These are phyloP conservation scores for Arabis hirsuta DNA, from an alignment of 345 rosid genomes.

Conservation along the genomic window DNA sequence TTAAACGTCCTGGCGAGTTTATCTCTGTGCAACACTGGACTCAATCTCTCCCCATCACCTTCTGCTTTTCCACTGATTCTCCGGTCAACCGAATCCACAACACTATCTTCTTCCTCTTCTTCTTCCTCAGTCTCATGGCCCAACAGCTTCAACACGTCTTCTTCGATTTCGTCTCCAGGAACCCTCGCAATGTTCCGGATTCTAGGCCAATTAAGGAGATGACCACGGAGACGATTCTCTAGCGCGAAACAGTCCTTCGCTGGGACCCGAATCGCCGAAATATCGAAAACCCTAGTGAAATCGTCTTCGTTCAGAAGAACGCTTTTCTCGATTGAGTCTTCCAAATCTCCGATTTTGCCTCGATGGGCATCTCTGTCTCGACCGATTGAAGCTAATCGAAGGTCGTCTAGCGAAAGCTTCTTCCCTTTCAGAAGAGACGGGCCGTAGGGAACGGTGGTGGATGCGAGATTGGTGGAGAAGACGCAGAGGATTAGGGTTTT, in stretches of 20 bases:
- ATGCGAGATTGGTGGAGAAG: constrained; percentile 38
- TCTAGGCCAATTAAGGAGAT: constrained; percentile 87
- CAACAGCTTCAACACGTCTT: constrained; percentile 47
- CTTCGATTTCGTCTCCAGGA: constrained; percentile 74
- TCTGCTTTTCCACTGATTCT: constrained; percentile 54
- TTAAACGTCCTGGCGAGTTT: constrained; percentile 64
- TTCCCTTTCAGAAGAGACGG: constrained; percentile 82
- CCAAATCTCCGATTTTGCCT: constrained; percentile 8
- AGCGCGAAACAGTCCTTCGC: constrained; percentile 63
- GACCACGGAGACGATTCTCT: constrained; percentile 83
- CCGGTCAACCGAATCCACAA: constrained; percentile 47
- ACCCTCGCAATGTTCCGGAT: constrained; percentile 77
- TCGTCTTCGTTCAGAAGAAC: constrained; percentile 52
- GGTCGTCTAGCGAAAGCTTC: constrained; percentile 33
- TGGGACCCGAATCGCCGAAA: constrained; percentile 75
- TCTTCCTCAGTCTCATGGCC: constrained; percentile 24
- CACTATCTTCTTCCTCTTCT: constrained; percentile 34
- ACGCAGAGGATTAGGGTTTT: constrained; percentile 46
- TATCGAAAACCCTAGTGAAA: constrained; percentile 64
- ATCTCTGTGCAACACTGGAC: constrained; percentile 69
- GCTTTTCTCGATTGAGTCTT: constrained; percentile 40
- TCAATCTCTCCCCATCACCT: constrained; percentile 56
- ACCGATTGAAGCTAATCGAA: constrained; percentile 5
- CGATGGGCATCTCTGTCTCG: constrained; percentile 25
- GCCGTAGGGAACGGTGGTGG: constrained; percentile 55